Percentiles rank a stretch among this genome's conserved stretches.
Conservation (phyloP, 805 yeast genomes). For the Tetrapisispora fleetii region DNA sequence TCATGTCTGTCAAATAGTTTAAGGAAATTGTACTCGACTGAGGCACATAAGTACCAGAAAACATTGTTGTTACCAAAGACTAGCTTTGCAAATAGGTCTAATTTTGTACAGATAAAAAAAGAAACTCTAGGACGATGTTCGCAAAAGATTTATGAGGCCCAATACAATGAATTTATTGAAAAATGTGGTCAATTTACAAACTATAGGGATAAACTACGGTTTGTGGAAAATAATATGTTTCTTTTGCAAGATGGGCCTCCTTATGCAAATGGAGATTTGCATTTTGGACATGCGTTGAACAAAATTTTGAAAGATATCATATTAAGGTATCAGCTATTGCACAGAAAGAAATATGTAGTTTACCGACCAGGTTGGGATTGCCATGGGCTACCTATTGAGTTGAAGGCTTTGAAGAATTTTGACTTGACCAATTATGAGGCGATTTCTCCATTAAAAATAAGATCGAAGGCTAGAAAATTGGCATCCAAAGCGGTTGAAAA, state of each 20-base stretch:
- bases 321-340: conserved; percentile 53
- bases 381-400: conserved; percentile 94
- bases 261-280: conserved; percentile 91
- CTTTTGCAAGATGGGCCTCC: conserved; percentile 97
- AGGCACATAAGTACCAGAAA: conserved; percentile 9
- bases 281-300: conserved; percentile 86
- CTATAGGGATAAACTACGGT: conserved; percentile 16
- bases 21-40: background rate
- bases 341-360: conserved; percentile 47
- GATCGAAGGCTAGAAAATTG: conserved; percentile 56
- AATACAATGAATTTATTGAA: conserved; percentile 26
- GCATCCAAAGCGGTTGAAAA: conserved; percentile 56
- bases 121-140: conserved; percentile 45
- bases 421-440: conserved; percentile 28
- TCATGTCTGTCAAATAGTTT: background rate
- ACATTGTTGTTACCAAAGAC: conserved; percentile 62
- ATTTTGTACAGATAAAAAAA: conserved; percentile 33
- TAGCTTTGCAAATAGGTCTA: conserved; percentile 52
- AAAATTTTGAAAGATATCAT: conserved; percentile 83
- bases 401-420: conserved; percentile 57
- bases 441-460: conserved; percentile 39
- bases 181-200: conserved; percentile 8
- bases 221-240: conserved; percentile 36
- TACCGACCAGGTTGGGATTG: conserved; percentile 98
- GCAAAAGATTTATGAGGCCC: conserved; percentile 57